A percentile compares a stretch with the other conserved stretches of the same genome.
Evolutionary conservation across 257 asterid species (phyloP).

Genomic region (Salvia rosmarinus): DNA sequence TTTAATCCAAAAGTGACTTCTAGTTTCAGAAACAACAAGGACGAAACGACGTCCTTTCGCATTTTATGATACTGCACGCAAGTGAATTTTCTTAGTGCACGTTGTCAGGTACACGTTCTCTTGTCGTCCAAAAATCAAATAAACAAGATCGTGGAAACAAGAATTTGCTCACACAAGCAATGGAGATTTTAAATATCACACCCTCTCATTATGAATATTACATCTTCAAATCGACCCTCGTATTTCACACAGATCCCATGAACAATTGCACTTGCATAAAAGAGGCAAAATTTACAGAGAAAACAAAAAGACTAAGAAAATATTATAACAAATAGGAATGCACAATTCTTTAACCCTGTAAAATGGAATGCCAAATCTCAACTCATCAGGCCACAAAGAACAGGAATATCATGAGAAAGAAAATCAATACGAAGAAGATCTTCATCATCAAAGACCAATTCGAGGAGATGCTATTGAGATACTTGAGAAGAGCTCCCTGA

Average conservation of each 20-base stretch:
- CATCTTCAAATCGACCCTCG: constrained; percentile 5
- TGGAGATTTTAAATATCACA: background rate
- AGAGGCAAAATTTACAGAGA: background rate
- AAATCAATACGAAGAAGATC: constrained; percentile 82
- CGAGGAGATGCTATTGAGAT: constrained; percentile 89
- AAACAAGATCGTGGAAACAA: background rate
- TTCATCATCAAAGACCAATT: constrained; percentile 98
- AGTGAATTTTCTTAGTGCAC: too few relatives aligned
- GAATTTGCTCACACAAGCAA: background rate
- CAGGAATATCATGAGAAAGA: constrained; percentile 84
- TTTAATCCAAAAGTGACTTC: too few relatives aligned
- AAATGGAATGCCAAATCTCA: constrained; percentile 11
- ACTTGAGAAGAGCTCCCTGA: constrained; percentile 85
- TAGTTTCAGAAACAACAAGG: too few relatives aligned
- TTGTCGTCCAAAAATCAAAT: too few relatives aligned
- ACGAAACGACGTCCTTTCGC: too few relatives aligned
- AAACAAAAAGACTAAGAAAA: background rate
- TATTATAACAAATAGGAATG: background rate
- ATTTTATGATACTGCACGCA: too few relatives aligned
- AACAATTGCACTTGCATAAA: constrained; percentile 33
- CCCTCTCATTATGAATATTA: constrained; percentile 1
- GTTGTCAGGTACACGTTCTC: too few relatives aligned
- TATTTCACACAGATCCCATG: constrained; percentile 20
- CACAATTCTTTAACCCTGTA: background rate
- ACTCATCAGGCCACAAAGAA: constrained; percentile 73